phyloP scores from a whole-genome alignment of 2,329 filamentous ascomycete species.

The Stagonosporopsis cucurbitacearum region DNA sequence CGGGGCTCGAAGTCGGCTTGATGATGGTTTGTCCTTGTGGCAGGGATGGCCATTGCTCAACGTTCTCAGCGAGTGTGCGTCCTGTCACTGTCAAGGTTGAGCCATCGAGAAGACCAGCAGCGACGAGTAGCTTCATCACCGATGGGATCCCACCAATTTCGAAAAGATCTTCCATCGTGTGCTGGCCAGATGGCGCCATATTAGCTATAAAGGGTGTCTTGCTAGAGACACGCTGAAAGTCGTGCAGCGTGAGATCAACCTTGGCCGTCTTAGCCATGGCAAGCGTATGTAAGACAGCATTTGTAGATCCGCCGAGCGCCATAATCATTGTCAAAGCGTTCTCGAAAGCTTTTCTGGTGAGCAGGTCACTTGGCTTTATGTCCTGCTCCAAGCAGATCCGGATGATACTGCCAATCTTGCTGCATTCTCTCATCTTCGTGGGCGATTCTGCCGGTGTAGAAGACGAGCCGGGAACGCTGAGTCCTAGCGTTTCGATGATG shows the following conservation, averaged over 20 bases:
- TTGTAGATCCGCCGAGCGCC: slow-evolving; percentile 87
- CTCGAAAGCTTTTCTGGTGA: slow-evolving; percentile 82
- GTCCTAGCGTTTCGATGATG: slow-evolving; percentile 86
- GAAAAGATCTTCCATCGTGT: slow-evolving; percentile 88
- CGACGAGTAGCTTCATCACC: slow-evolving; percentile 84
- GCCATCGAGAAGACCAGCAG: slow-evolving; percentile 76
- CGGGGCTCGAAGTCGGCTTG: slow-evolving; percentile 77
- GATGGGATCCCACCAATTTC: slow-evolving; percentile 83
- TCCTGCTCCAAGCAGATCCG: slow-evolving; percentile 79
- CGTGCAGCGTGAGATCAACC: slow-evolving; percentile 78
- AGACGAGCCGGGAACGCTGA: slow-evolving; percentile 81
- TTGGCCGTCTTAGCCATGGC: slow-evolving; percentile 89
- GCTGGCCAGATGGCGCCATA: slow-evolving; percentile 81
- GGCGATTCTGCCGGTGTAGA: slow-evolving; percentile 82
- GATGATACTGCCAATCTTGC: slow-evolving; percentile 80
- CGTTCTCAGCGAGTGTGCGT: slow-evolving; percentile 81
- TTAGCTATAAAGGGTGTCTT: slow-evolving; percentile 87
- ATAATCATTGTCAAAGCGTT: slow-evolving; percentile 91
- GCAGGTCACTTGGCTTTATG: slow-evolving; percentile 78
- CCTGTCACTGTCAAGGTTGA: slow-evolving; percentile 82
- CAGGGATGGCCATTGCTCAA: slow-evolving; percentile 76
- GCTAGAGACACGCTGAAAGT: slow-evolving; percentile 80
- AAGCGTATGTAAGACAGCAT: slow-evolving; percentile 86
- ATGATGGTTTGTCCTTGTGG: slow-evolving; percentile 84
- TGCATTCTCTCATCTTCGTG: slow-evolving; percentile 85